Evolutionary conservation across 306 rosid species (phyloP).

Genomic region (Casuarina equisetifolia): DNA sequence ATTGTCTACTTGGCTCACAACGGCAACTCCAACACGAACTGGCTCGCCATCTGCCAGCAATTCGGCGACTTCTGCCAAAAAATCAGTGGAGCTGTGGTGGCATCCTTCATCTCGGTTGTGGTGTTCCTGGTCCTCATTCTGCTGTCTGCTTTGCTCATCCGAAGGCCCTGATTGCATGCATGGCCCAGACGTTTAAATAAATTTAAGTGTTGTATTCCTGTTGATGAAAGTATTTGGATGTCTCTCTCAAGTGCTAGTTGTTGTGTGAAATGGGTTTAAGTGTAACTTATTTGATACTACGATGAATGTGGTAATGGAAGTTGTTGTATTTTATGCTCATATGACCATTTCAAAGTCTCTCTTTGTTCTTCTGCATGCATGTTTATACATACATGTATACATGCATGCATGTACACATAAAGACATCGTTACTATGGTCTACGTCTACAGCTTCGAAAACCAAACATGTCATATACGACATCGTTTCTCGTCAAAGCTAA

Average conservation of each 20-base stretch:
- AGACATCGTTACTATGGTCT: too few relatives aligned
- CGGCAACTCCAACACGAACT: slow-evolving; percentile 69
- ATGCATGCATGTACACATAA: too few relatives aligned
- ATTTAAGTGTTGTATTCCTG: neutral
- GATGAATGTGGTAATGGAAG: slow-evolving; percentile 6
- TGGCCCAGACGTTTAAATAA: neutral
- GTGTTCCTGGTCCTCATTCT: slow-evolving; percentile 46
- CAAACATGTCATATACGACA: too few relatives aligned
- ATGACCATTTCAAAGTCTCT: too few relatives aligned
- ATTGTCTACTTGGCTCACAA: slow-evolving; percentile 85
- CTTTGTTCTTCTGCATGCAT: too few relatives aligned
- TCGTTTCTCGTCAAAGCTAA: too few relatives aligned
- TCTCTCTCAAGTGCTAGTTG: neutral
- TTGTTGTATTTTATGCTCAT: neutral
- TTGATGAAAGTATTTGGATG: neutral
- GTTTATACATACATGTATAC: too few relatives aligned
- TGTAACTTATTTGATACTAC: neutral
- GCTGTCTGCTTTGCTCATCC: slow-evolving; percentile 62
- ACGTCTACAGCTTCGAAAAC: too few relatives aligned
- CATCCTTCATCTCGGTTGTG: slow-evolving; percentile 51
- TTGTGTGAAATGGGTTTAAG: neutral
- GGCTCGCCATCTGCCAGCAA: slow-evolving; percentile 87
- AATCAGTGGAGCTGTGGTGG: slow-evolving; percentile 72
- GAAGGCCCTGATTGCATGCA: slow-evolving; percentile 29
- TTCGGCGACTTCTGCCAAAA: slow-evolving; percentile 64